Evolutionary conservation across 2,329 filamentous ascomycete genomes (phyloP), one percentile per base, ranked within the genome.

Genomic region (Onygenales sp.): DNA sequence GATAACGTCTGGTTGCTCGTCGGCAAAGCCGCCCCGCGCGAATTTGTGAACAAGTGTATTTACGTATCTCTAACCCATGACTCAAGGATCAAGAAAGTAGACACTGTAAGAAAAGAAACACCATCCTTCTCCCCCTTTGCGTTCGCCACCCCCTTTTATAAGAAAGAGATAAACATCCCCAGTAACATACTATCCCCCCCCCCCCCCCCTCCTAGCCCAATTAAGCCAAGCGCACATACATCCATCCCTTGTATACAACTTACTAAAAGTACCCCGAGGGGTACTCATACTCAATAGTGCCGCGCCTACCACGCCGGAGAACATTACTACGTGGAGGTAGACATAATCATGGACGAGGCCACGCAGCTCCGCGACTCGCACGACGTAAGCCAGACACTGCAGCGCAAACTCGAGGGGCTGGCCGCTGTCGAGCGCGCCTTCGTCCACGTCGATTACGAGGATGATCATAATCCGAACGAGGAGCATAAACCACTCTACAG

Each of bases 1-100:
- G 81, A 83, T 58, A 79, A 84, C 57, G 78, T 84, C 11, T 80
- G 78, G 72, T 72, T 83, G 27, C 72, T 84, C 5, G 81, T 83
- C 1, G 81, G 81, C 52, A 82, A 82, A 58, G 74, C 78, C 2
- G 81, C 81, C n/a, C 79, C 79, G 2, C 74, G 74, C 17, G 77
- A 78, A 52, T 80, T 78, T 59, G 70, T 80, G 57, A 75, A 76
- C 53, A 80, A 80, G 67, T 69, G 80, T 58, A 77, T 79, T 53
- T 81, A 81, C 62, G 71, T 80, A 60, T 65, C 75, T 54, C 71
- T 81, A 65, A 81, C 77, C 1, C 78, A 81, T 60, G 77, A 80
- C 57, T 61, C 60, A 53, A 76, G 69, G 59, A 81, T 84, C 48
- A 68, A 73, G 52, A 81, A 83, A 60, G 75, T 84, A 41, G 80